Conservation (phyloP, 106 monocot species). For the Allium cepa region DNA sequence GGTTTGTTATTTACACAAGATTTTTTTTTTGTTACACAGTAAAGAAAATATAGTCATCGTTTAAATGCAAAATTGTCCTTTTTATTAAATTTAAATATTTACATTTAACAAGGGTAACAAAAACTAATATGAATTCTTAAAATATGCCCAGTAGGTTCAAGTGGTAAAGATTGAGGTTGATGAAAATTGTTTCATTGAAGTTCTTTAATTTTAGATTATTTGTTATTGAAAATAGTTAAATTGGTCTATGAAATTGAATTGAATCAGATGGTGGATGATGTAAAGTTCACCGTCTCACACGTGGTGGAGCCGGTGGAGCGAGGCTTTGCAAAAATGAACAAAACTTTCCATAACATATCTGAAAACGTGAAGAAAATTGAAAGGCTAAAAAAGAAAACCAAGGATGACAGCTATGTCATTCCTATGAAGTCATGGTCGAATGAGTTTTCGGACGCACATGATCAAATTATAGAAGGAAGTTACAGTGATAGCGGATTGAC, state of each 20-base stretch:
- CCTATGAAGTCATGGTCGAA: constrained; percentile 49
- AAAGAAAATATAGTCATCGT: too few species aligned
- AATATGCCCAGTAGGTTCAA: too few species aligned
- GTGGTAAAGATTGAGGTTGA: too few species aligned
- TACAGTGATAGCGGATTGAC: constrained; percentile 69
- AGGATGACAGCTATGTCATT: constrained; percentile 80
- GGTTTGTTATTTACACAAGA: too few species aligned
- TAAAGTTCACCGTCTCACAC: constrained; percentile 91
- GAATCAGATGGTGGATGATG: constrained; percentile 82
- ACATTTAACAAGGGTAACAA: too few species aligned
- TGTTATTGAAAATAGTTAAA: too few species aligned
- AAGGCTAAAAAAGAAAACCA: constrained; percentile 44
- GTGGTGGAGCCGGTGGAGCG: constrained; percentile 93
- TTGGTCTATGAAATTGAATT: background rate
- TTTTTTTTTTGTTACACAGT: too few species aligned
- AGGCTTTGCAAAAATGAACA: constrained; percentile 70
- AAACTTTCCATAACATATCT: constrained; percentile 80
- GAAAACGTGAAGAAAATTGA: constrained; percentile 77
- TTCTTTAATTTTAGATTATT: too few species aligned
- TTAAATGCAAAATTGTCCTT: too few species aligned
- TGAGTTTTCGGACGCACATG: constrained; percentile 55
- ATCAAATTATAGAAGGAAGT: constrained; percentile 57
- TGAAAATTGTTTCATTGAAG: too few species aligned
- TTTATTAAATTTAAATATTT: too few species aligned
- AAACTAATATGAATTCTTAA: too few species aligned